Conservation (phyloP, 2,329 filamentous ascomycete genomes). For the Colletotrichum chrysophilum region DNA sequence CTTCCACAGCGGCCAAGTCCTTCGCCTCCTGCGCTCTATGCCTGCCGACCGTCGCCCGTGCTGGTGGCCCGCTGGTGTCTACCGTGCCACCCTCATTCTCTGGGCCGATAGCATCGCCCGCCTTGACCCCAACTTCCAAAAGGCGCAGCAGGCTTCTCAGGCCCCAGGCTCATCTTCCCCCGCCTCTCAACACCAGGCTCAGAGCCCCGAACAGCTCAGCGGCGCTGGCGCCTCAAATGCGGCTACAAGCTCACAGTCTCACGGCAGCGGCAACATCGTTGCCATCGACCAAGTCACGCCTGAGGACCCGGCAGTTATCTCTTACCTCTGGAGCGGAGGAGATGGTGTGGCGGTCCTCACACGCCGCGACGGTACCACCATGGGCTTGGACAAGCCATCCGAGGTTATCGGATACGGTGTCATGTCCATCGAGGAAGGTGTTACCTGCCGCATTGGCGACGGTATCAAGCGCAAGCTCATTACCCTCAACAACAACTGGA, state of each 20-base stretch:
- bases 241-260: background rate
- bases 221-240: conserved; percentile 4
- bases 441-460: conserved; percentile 48
- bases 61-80: conserved; percentile 76
- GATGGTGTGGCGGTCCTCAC: conserved; percentile 39
- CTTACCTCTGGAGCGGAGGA: conserved; percentile 43
- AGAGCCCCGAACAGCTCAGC: conserved; percentile 6
- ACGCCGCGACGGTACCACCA: conserved; percentile 32
- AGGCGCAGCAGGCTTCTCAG: conserved; percentile 11
- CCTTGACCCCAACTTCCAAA: conserved; percentile 34
- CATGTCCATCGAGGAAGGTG: conserved; percentile 41
- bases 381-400: conserved; percentile 41
- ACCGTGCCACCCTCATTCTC: conserved; percentile 67
- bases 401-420: conserved; percentile 47
- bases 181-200: background rate
- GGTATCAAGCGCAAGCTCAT: conserved; percentile 49
- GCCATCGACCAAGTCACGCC: conserved; percentile 46
- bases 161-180: conserved; percentile 16
- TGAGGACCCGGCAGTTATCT: conserved; percentile 40
- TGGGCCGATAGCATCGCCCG: conserved; percentile 65
- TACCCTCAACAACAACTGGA: conserved; percentile 43
- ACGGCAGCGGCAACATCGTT: conserved; percentile 22
- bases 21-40: conserved; percentile 66
- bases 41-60: conserved; percentile 63
- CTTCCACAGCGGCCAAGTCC: conserved; percentile 72